Conservation (phyloP, 176 grass and related monocot genomes). For the Triticum aestivum region IWGSC_CS_RefSeq_v2.1 NC_057805.1:428565989-428566488, state of each 20-base stretch:
- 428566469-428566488: neutral
- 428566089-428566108: constrained; percentile 43
- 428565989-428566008: neutral
- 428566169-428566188: constrained; percentile 60
- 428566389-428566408: neutral
- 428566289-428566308: constrained; percentile 42
- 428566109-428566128: constrained; percentile 50
- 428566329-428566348: neutral
- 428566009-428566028: neutral
- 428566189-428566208: constrained; percentile 61
- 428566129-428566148: constrained; percentile 35
- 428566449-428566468: constrained; percentile 11
- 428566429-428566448: neutral
- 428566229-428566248: constrained; percentile 35
- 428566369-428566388: neutral
- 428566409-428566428: neutral
- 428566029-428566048: neutral
- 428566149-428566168: constrained; percentile 47
- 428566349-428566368: too few relatives aligned
- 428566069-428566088: constrained; percentile 46
- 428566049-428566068: constrained; percentile 31
- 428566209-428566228: constrained; percentile 53
- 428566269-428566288: neutral
- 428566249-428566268: neutral
- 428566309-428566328: neutral